These are phyloP conservation scores for Thalia dealbata DNA, from an alignment of 176 grass and related monocot species.

Conservation along the genomic window DNA sequence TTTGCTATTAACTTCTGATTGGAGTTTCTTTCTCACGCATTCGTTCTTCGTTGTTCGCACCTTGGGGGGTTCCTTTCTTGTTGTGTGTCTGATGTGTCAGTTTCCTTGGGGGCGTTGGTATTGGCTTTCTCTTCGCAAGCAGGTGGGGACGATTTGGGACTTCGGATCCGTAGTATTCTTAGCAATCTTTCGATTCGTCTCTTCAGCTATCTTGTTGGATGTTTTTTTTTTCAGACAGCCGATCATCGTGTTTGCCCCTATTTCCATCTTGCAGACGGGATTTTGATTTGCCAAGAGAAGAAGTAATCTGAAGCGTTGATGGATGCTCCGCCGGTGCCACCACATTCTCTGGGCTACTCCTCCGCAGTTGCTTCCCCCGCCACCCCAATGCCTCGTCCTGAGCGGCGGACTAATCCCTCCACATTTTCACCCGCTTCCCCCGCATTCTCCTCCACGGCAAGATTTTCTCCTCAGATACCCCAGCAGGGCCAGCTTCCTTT, in stretches of 20 bases:
- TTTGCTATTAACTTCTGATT: no score
- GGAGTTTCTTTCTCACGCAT: no score
- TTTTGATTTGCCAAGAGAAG: not conserved
- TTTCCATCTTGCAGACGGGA: slow-evolving; percentile 1
- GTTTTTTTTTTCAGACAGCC: no score
- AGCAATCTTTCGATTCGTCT: no score
- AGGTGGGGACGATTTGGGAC: no score
- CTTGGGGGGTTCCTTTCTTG: no score
- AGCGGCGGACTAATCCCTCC: slow-evolving; percentile 1
- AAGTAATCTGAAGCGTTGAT: slow-evolving; percentile 4
- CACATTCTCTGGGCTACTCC: slow-evolving; percentile 8
- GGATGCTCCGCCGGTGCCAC: slow-evolving; percentile 10
- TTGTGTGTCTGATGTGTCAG: no score
- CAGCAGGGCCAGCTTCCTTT: slow-evolving; percentile 1
- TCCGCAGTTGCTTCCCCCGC: not conserved
- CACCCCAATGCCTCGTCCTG: slow-evolving; percentile 9
- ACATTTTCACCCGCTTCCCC: slow-evolving; percentile 3
- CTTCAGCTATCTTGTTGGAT: no score
- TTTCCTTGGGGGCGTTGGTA: no score
- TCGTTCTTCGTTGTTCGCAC: no score
- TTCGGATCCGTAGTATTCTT: no score
- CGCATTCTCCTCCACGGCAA: not conserved
- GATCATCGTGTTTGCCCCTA: not conserved
- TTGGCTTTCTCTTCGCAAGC: no score
- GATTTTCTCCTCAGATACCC: slow-evolving; percentile 14